Evolutionary conservation across 2,329 filamentous ascomycete genomes (phyloP).

Genomic region (Trichophyton benhamiae): DNA sequence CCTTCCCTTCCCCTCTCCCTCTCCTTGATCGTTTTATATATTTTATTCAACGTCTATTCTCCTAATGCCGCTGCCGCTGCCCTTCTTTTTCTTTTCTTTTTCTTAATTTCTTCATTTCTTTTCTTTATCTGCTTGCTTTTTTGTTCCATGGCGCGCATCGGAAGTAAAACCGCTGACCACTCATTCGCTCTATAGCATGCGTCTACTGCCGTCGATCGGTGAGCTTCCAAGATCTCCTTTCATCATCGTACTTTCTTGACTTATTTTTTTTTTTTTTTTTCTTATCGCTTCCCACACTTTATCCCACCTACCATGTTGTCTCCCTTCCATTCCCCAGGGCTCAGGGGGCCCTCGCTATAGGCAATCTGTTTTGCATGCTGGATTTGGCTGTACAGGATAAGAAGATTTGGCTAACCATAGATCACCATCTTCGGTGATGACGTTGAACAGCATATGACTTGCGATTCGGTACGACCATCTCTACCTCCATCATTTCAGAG

Average conservation of each 20-base stretch:
- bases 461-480: conserved; percentile 60
- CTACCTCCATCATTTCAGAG: conserved; percentile 7
- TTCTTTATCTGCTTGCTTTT: not conserved
- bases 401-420: not conserved
- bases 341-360: not conserved
- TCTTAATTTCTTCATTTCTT: not conserved
- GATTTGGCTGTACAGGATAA: not conserved
- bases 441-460: conserved; percentile 70
- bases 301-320: not conserved
- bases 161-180: conserved; percentile 2
- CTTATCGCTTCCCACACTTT: not conserved
- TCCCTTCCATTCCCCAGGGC: not conserved
- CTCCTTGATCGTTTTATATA: not conserved
- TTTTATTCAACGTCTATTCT: not conserved
- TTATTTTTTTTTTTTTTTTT: not conserved
- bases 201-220: conserved; percentile 84
- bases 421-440: conserved; percentile 18
- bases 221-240: conserved; percentile 37
- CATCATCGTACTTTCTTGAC: not conserved
- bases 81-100: not conserved
- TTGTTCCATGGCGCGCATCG: conserved; percentile 1
- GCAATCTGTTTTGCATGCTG: not conserved
- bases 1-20: conserved; percentile 10
- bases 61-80: not conserved
- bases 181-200: conserved; percentile 49